These are phyloP conservation scores for Tripterygium wilfordii DNA, from an alignment of 177 flowering plant genomes.

Conservation along the genomic window DNA sequence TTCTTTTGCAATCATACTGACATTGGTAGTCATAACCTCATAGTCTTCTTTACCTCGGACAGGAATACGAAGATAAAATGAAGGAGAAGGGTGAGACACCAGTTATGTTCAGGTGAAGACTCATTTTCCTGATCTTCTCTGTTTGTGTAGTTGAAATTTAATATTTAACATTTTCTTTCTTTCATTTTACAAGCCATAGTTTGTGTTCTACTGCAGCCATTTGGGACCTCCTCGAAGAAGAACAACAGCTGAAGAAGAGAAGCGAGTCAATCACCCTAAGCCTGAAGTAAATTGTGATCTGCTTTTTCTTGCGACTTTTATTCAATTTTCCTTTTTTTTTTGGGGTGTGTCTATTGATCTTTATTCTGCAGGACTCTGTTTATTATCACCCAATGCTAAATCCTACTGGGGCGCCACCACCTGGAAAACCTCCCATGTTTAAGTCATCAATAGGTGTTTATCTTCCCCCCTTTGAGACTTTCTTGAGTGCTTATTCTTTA, in stretches of 20 bases:
- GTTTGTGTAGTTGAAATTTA: slow-evolving; percentile 1
- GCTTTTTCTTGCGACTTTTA: background rate
- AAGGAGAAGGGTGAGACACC: slow-evolving; percentile 93
- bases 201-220: slow-evolving; percentile 59
- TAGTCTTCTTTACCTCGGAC: slow-evolving; percentile 10
- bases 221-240: slow-evolving; percentile 80
- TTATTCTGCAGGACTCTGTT: slow-evolving; percentile 80
- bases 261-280: slow-evolving; percentile 75
- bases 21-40: too few species aligned
- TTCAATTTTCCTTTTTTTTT: background rate
- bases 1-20: too few species aligned
- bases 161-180: background rate
- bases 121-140: background rate
- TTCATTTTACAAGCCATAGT: slow-evolving; percentile 5
- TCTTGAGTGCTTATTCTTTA: background rate
- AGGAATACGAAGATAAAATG: slow-evolving; percentile 93
- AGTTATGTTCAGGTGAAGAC: slow-evolving; percentile 92
- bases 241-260: slow-evolving; percentile 84
- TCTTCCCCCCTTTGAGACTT: background rate
- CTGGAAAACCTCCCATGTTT: slow-evolving; percentile 98
- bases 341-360: background rate
- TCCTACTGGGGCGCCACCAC: slow-evolving; percentile 99
- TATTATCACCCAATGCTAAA: slow-evolving; percentile 93
- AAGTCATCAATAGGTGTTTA: slow-evolving; percentile 83
- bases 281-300: slow-evolving; percentile 98